These are phyloP conservation scores for Alloteropsis angusta DNA, from an alignment of 202 grass and related monocot species.

Conservation along the genomic window DNA sequence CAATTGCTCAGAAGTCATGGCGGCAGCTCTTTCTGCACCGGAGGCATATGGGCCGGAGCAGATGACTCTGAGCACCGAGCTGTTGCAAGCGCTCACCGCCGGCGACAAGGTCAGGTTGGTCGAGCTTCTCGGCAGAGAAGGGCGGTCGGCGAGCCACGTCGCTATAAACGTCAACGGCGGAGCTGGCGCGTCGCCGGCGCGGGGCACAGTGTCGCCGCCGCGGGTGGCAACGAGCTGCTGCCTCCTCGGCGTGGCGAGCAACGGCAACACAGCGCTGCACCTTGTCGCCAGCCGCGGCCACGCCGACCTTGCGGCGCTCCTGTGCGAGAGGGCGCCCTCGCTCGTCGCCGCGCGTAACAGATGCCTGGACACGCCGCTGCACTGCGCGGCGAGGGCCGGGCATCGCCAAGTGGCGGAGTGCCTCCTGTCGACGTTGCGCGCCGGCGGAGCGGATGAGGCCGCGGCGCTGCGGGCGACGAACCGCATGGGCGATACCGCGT, in stretches of 20 bases:
- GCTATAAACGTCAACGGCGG: not conserved
- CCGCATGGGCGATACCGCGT: not conserved
- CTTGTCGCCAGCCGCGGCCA: conserved; percentile 11
- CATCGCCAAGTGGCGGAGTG: not conserved
- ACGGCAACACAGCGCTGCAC: conserved; percentile 37
- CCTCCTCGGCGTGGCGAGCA: conserved; percentile 1
- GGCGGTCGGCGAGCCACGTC: not conserved
- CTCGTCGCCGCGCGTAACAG: not conserved
- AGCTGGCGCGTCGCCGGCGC: not conserved
- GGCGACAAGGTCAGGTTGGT: not conserved
- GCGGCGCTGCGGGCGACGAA: not conserved
- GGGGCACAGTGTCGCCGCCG: not conserved
- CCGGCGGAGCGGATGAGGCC: not conserved
- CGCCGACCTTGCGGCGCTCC: not conserved
- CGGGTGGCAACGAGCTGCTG: not conserved
- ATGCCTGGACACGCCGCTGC: conserved; percentile 24
- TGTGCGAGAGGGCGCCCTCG: not conserved
- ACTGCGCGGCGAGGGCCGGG: conserved; percentile 24
- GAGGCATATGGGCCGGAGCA: not conserved
- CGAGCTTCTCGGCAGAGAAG: not conserved
- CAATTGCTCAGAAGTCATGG: not conserved
- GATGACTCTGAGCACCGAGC: not conserved
- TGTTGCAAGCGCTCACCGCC: not conserved
- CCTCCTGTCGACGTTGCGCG: not conserved
- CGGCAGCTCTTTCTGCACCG: not conserved